These are phyloP conservation scores for Diaporthe longicolla DNA, from an alignment of 2,329 filamentous ascomycete genomes.

Conservation along the genomic window DNA sequence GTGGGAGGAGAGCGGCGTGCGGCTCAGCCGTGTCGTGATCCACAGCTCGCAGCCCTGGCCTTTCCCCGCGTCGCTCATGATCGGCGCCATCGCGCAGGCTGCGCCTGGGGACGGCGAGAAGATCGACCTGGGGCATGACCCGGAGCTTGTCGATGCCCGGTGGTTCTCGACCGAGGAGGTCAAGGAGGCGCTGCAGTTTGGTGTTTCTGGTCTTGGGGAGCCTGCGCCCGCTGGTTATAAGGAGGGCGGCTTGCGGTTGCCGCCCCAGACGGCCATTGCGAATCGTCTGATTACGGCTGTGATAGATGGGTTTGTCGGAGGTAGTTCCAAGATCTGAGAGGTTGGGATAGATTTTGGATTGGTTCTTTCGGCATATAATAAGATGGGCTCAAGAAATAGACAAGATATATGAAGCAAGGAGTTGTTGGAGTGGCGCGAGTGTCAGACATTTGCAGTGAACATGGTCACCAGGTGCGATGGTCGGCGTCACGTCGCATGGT, in stretches of 20 bases:
- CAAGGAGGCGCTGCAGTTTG: conserved; percentile 77
- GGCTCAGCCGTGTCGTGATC: conserved; percentile 82
- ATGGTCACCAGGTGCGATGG: neutral
- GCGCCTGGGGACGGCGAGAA: conserved; percentile 80
- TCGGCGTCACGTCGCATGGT: neutral
- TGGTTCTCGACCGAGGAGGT: conserved; percentile 92
- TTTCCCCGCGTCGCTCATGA: conserved; percentile 88
- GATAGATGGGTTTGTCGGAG: conserved; percentile 78
- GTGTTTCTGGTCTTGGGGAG: conserved; percentile 78
- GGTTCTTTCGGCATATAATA: neutral
- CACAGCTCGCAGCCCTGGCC: conserved; percentile 92
- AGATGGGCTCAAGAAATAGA: conserved; percentile 8
- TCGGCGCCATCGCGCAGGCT: conserved; percentile 89
- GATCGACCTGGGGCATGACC: conserved; percentile 88
- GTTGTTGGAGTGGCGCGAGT: conserved; percentile 14
- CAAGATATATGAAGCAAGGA: conserved; percentile 12
- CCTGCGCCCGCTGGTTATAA: conserved; percentile 76
- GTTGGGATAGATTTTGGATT: neutral
- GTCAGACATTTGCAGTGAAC: neutral
- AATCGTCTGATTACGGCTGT: conserved; percentile 89
- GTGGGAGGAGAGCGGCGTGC: conserved; percentile 87
- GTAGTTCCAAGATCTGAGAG: conserved; percentile 64
- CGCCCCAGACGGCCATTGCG: conserved; percentile 90
- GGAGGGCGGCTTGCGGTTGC: conserved; percentile 83
- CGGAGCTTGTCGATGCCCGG: conserved; percentile 88